Conservation (phyloP, 2,329 filamentous ascomycete genomes). For the Gaeumannomyces sp. region DNA sequence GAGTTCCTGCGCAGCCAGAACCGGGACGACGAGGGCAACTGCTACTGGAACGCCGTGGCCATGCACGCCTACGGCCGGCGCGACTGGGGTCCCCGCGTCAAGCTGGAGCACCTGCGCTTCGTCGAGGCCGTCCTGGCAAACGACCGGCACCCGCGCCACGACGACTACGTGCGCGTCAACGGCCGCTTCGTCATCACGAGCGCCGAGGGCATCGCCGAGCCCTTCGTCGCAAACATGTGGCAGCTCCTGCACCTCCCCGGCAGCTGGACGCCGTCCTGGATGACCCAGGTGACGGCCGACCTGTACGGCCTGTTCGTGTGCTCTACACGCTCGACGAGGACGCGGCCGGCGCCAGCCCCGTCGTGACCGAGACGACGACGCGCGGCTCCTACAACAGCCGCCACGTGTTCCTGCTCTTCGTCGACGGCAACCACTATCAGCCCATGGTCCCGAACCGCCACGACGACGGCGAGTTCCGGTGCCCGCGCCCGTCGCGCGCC, state of each 20-base stretch:
- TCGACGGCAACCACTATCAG: conserved; percentile 20
- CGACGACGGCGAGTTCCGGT: conserved; percentile 23
- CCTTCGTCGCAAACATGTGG: conserved; percentile 21
- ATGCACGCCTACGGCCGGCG: conserved; percentile 19
- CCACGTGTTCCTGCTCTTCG: conserved; percentile 23
- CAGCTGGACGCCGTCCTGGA: conserved; percentile 21
- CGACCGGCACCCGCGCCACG: conserved; percentile 19
- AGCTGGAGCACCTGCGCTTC: conserved; percentile 24
- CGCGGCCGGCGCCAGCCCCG: neutral
- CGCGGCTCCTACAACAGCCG: conserved; percentile 24
- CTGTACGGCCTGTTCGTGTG: conserved; percentile 25
- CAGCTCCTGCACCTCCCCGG: conserved; percentile 23
- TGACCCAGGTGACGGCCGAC: conserved; percentile 25
- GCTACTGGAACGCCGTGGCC: conserved; percentile 26
- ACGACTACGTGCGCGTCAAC: conserved; percentile 22
- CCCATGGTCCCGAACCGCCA: conserved; percentile 24
- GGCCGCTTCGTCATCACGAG: conserved; percentile 15
- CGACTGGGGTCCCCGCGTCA: conserved; percentile 19
- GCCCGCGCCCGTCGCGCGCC: conserved; percentile 20
- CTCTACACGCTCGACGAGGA: conserved; percentile 17
- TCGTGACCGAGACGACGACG: conserved; percentile 19
- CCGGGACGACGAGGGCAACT: conserved; percentile 15
- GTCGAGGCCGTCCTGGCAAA: conserved; percentile 19
- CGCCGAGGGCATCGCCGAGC: neutral
- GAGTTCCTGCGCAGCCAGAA: conserved; percentile 19